phyloP scores from a whole-genome alignment of 2,329 filamentous ascomycete genomes.

The Mollisia scopiformis region DNA sequence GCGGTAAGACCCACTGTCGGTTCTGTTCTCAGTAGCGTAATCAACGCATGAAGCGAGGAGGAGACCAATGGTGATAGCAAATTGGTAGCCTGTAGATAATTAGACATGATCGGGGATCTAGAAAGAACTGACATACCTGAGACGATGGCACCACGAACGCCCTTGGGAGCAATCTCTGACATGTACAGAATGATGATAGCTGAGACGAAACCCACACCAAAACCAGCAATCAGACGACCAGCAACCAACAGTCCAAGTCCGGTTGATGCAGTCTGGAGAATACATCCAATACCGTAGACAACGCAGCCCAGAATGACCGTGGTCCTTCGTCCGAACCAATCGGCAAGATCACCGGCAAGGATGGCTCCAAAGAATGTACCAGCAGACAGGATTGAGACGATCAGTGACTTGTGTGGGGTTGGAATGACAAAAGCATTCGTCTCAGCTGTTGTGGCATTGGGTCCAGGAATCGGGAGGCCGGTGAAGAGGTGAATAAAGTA shows the following conservation, averaged over 20 bases:
- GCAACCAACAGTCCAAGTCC: constrained; percentile 54
- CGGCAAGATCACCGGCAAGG: constrained; percentile 42
- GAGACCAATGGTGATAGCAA: constrained; percentile 80
- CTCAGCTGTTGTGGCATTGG: constrained; percentile 12
- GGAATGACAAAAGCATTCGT: constrained; percentile 41
- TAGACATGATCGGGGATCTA: background rate
- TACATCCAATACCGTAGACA: constrained; percentile 29
- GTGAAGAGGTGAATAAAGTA: constrained; percentile 34
- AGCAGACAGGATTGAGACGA: constrained; percentile 61
- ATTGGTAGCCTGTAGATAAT: constrained; percentile 64
- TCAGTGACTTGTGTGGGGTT: constrained; percentile 62
- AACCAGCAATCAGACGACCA: constrained; percentile 74
- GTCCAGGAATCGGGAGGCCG: constrained; percentile 17
- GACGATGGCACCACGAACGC: constrained; percentile 18
- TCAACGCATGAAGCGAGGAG: constrained; percentile 75
- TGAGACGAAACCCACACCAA: constrained; percentile 80
- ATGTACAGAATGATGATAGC: constrained; percentile 85
- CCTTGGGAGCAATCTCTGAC: constrained; percentile 59
- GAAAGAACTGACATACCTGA: constrained; percentile 13
- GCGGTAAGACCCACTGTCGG: constrained; percentile 71
- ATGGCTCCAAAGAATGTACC: constrained; percentile 75
- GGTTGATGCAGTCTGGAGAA: constrained; percentile 33
- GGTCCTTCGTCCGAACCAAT: constrained; percentile 40
- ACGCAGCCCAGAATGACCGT: constrained; percentile 30
- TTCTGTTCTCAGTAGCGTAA: constrained; percentile 67